Conservation (phyloP, 1,139 yeast genomes). For the Pichia sp. region DNA sequence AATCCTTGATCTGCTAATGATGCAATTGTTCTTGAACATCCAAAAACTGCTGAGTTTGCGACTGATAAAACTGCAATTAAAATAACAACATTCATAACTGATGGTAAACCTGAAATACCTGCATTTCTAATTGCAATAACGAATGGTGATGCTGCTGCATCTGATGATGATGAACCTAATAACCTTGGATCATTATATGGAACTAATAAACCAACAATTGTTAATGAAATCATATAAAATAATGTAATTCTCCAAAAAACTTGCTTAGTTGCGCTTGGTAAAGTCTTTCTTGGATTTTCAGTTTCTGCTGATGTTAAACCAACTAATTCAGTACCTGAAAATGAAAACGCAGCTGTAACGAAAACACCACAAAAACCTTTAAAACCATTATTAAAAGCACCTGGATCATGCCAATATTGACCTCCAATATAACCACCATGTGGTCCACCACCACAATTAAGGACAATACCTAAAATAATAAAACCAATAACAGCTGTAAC, state of each 20-base stretch:
- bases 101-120: conserved; percentile 40
- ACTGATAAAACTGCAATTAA: conserved; percentile 58
- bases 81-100: conserved; percentile 63
- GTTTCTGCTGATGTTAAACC: conserved; percentile 82
- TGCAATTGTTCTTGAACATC: conserved; percentile 69
- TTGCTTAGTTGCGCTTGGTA: conserved; percentile 62
- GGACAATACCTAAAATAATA: conserved; percentile 57
- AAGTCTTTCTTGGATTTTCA: conserved; percentile 55
- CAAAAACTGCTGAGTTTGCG: conserved; percentile 69
- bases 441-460: conserved; percentile 63
- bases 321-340: conserved; percentile 73
- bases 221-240: conserved; percentile 51
- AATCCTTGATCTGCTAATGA: conserved; percentile 76
- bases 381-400: conserved; percentile 51
- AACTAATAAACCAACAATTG: conserved; percentile 49
- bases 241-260: conserved; percentile 62
- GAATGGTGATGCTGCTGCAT: conserved; percentile 42
- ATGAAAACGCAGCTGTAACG: conserved; percentile 77
- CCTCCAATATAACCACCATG: conserved; percentile 51
- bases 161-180: conserved; percentile 35
- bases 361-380: conserved; percentile 75
- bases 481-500: conserved; percentile 56
- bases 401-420: conserved; percentile 51
- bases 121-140: conserved; percentile 45
- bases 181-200: conserved; percentile 47